Evolutionary conservation across 2,329 filamentous ascomycete species (phyloP).

Genomic region (Venturia effusa): DNA sequence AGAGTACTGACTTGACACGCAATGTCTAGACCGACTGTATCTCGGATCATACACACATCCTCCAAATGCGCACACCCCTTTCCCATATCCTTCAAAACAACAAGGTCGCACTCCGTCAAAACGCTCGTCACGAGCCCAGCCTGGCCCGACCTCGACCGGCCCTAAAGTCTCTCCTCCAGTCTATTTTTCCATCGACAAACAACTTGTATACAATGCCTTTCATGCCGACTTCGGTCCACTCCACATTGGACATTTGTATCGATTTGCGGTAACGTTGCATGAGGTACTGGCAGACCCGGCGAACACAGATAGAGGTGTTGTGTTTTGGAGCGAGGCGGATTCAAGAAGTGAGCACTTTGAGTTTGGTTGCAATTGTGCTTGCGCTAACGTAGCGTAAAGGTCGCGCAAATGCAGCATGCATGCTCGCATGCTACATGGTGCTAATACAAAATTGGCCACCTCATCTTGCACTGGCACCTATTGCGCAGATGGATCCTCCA

Average conservation of each 20-base stretch:
- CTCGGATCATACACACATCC: conserved; percentile 81
- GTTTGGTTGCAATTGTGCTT: neutral
- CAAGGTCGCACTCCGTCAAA: conserved; percentile 60
- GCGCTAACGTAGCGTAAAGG: conserved; percentile 38
- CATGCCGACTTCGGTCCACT: conserved; percentile 96
- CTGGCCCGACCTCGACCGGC: conserved; percentile 43
- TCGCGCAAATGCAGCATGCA: conserved; percentile 85
- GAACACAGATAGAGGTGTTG: conserved; percentile 80
- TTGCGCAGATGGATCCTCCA: conserved; percentile 91
- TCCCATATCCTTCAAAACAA: conserved; percentile 61
- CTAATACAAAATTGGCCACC: conserved; percentile 96
- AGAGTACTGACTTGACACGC: neutral
- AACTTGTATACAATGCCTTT: conserved; percentile 92
- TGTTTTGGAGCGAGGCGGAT: conserved; percentile 93
- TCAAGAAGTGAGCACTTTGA: conserved; percentile 59
- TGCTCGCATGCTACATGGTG: conserved; percentile 98
- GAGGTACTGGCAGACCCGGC: conserved; percentile 86
- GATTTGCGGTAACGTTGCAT: conserved; percentile 91
- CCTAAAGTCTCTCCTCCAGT: conserved; percentile 55
- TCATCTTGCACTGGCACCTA: conserved; percentile 86
- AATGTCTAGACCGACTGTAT: conserved; percentile 70
- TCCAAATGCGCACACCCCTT: conserved; percentile 70
- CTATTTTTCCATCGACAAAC: conserved; percentile 93
- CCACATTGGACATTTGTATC: conserved; percentile 93
- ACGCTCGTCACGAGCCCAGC: conserved; percentile 55